Percentiles rank a stretch among this genome's conserved stretches.
Conservation (phyloP, 805 yeast species). For the Pichia deserticola region DNA sequence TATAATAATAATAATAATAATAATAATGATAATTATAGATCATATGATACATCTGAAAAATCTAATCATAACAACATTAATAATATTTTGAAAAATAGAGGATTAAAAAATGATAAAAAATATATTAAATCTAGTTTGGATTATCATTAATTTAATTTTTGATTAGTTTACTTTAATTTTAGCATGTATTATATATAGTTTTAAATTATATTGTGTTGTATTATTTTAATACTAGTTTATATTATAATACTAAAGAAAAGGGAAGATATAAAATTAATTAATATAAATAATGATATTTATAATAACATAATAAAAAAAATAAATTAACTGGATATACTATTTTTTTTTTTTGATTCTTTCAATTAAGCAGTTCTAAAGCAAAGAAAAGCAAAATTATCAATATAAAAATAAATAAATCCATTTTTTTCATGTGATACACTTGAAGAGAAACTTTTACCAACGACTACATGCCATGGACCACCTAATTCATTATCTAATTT, state of each 20-base stretch:
- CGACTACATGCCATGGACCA: slow-evolving; percentile 74
- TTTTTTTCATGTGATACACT: slow-evolving; percentile 75
- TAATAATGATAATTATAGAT: too few species aligned
- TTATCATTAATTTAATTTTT: not conserved
- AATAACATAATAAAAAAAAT: too few species aligned
- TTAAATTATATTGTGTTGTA: too few species aligned
- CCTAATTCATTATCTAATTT: slow-evolving; percentile 57
- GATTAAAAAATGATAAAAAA: not conserved
- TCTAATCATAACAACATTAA: not conserved
- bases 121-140: not conserved
- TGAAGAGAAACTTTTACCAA: slow-evolving; percentile 72
- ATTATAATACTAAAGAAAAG: too few species aligned
- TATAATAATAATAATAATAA: too few species aligned
- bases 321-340: too few species aligned
- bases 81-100: not conserved
- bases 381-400: slow-evolving; percentile 60
- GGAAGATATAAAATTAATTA: not conserved
- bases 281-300: not conserved
- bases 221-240: too few species aligned
- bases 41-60: not conserved
- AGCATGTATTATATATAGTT: too few species aligned
- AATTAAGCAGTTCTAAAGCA: slow-evolving; percentile 57
- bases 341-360: not conserved
- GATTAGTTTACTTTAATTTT: too few species aligned
- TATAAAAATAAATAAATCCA: slow-evolving; percentile 60